Conservation (phyloP, 352 stramenopile genomes). For the Blastocystis sp. region DNA sequence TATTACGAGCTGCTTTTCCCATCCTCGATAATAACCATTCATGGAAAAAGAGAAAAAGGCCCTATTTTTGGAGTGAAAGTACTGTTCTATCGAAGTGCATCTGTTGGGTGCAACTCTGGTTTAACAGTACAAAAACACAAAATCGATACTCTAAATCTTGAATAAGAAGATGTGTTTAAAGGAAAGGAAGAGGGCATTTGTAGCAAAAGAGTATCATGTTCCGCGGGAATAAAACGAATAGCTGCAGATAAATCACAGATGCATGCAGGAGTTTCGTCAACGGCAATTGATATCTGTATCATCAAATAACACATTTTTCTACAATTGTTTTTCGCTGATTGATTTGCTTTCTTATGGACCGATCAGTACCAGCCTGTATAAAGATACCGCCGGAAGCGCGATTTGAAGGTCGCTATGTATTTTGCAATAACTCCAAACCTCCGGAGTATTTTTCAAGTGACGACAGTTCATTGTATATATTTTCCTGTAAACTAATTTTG, state of each 20-base stretch:
- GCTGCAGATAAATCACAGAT: neutral
- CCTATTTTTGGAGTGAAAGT: neutral
- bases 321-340: too few species aligned
- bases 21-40: neutral
- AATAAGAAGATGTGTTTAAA: too few species aligned
- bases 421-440: neutral
- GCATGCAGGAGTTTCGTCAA: neutral
- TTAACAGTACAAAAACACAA: too few species aligned
- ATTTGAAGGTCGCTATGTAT: neutral
- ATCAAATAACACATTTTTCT: neutral
- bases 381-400: neutral
- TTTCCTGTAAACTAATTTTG: neutral
- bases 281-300: neutral
- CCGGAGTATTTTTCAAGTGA: neutral
- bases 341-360: neutral
- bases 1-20: slow-evolving; percentile 40
- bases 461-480: neutral
- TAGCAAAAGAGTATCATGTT: neutral
- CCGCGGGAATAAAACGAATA: neutral
- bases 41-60: neutral
- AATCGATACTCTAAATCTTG: too few species aligned
- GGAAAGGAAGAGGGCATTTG: neutral
- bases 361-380: neutral
- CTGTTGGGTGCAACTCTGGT: too few species aligned
- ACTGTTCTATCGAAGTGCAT: too few species aligned